Percentiles rank a stretch among this genome's conserved stretches.
Evolutionary conservation across 345 rosid genomes (phyloP).

Genomic region (Boechera retrofracta): DNA sequence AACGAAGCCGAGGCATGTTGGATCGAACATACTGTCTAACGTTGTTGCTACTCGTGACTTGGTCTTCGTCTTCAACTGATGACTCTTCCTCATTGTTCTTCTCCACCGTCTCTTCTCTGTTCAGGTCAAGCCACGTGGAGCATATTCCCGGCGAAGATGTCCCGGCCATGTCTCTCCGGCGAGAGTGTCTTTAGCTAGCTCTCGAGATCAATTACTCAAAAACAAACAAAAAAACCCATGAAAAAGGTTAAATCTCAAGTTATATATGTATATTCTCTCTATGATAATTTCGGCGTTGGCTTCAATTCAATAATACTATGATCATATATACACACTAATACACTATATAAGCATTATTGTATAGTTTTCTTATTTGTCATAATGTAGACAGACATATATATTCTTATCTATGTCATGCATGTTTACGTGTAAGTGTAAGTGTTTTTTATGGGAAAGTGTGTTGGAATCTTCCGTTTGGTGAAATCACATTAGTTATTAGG

Average conservation of each 20-base stretch:
- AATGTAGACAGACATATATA: constrained; percentile 22
- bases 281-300: constrained; percentile 21
- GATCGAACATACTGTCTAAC: constrained; percentile 82
- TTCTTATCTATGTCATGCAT: constrained; percentile 38
- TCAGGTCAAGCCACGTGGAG: constrained; percentile 51
- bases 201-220: constrained; percentile 20
- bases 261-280: constrained; percentile 18
- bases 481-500: constrained; percentile 42
- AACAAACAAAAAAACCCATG: constrained; percentile 3
- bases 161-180: constrained; percentile 38
- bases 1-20: constrained; percentile 78
- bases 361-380: constrained; percentile 29
- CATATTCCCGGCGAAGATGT: constrained; percentile 40
- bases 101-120: constrained; percentile 46
- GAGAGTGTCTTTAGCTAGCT: neutral
- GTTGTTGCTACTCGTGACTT: constrained; percentile 14
- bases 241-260: constrained; percentile 15
- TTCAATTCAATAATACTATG: constrained; percentile 34
- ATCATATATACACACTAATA: neutral
- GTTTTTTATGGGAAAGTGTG: constrained; percentile 42
- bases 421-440: constrained; percentile 41
- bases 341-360: constrained; percentile 17
- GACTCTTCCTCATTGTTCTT: constrained; percentile 40
- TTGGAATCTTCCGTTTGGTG: constrained; percentile 52
- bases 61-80: constrained; percentile 43